These are phyloP conservation scores for Cercospora zeina DNA, from an alignment of 2,329 filamentous ascomycete genomes.

Conservation along the genomic window DNA sequence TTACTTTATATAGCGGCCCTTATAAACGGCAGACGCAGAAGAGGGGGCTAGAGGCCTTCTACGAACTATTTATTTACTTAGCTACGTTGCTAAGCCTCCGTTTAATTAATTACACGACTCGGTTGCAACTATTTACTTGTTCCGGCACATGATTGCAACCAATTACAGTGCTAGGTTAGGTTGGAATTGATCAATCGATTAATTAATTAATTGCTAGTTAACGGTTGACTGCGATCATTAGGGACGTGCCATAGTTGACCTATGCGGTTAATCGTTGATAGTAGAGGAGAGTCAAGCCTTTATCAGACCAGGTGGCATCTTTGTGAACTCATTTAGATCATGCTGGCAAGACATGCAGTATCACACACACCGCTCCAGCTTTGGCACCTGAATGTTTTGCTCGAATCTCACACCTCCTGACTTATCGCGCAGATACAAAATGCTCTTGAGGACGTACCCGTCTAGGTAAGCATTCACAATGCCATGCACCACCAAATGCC, in stretches of 20 bases:
- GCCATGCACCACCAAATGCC: slow-evolving; percentile 45
- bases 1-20: too few species aligned
- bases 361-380: neutral
- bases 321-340: neutral
- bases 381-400: neutral
- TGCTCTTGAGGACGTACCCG: slow-evolving; percentile 43
- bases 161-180: too few species aligned
- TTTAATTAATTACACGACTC: too few species aligned
- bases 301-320: neutral
- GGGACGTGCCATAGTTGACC: neutral
- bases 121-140: too few species aligned
- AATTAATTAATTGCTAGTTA: too few species aligned
- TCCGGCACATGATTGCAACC: too few species aligned
- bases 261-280: neutral
- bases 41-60: too few species aligned
- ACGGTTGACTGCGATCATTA: too few species aligned
- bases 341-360: neutral
- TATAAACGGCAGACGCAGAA: too few species aligned
- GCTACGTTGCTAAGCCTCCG: too few species aligned
- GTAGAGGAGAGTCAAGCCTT: neutral
- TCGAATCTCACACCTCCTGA: neutral
- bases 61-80: too few species aligned
- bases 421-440: neutral
- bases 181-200: too few species aligned
- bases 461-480: slow-evolving; percentile 26